phyloP scores from a whole-genome alignment of 176 grass and related monocot species.

The Olyra latifolia region DNA sequence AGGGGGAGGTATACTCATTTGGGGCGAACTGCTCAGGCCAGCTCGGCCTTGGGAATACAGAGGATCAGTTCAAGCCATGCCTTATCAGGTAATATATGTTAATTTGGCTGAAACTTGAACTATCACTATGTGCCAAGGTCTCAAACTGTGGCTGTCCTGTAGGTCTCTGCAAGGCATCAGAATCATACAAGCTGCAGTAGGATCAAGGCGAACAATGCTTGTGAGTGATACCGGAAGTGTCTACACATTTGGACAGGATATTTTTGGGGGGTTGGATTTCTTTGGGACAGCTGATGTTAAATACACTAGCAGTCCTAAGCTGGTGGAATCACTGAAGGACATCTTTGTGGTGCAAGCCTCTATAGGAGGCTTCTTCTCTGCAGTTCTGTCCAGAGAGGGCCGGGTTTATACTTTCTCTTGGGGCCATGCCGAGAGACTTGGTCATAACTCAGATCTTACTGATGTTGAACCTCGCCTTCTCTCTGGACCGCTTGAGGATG shows the following conservation, averaged over 20 bases:
- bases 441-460: constrained; percentile 39
- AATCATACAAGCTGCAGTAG: constrained; percentile 62
- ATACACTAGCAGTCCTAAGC: constrained; percentile 37
- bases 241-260: constrained; percentile 48
- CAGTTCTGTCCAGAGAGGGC: constrained; percentile 66
- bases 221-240: constrained; percentile 61
- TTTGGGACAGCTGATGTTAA: background rate
- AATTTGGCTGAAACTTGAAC: background rate
- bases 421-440: constrained; percentile 43
- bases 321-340: constrained; percentile 59
- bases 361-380: constrained; percentile 52
- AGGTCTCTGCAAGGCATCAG: constrained; percentile 69
- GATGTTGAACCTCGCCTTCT: constrained; percentile 50
- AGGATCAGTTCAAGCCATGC: constrained; percentile 51
- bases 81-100: constrained; percentile 56
- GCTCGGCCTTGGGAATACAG: constrained; percentile 56
- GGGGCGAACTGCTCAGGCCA: constrained; percentile 55
- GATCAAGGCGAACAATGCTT: constrained; percentile 59
- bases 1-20: constrained; percentile 58
- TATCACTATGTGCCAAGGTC: background rate
- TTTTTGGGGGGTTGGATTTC: constrained; percentile 29
- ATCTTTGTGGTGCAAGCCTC: constrained; percentile 71
- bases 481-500: constrained; percentile 45
- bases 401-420: constrained; percentile 67
- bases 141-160: constrained; percentile 19